These are phyloP conservation scores for Dothiorella sarmentorum DNA, from an alignment of 2,329 filamentous ascomycete species.

Conservation along the genomic window DNA sequence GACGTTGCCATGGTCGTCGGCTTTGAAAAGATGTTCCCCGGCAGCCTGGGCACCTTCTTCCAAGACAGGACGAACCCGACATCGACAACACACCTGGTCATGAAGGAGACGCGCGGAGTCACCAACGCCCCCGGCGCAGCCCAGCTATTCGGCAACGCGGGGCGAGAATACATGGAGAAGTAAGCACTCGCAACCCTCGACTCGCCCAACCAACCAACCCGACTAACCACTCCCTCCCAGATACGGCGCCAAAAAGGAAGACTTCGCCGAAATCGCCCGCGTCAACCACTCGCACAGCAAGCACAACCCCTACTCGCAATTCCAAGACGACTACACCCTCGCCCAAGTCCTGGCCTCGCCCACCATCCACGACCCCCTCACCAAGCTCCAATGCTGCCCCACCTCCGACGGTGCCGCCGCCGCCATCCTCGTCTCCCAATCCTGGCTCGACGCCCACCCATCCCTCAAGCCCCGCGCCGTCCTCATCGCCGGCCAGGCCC, in stretches of 20 bases:
- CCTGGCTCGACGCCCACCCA: constrained; percentile 80
- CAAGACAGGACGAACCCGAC: constrained; percentile 80
- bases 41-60: constrained; percentile 79
- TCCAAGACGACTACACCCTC: constrained; percentile 84
- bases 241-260: constrained; percentile 75
- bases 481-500: constrained; percentile 79
- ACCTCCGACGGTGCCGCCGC: constrained; percentile 91
- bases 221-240: constrained; percentile 39
- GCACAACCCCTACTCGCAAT: constrained; percentile 96
- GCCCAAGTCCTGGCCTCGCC: constrained; percentile 74
- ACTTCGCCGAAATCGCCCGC: constrained; percentile 92
- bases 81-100: constrained; percentile 69
- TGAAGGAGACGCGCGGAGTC: constrained; percentile 75
- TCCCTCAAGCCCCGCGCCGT: constrained; percentile 81
- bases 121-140: constrained; percentile 82
- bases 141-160: constrained; percentile 94
- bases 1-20: constrained; percentile 90
- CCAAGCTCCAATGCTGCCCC: constrained; percentile 97
- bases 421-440: constrained; percentile 82
- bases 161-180: constrained; percentile 92
- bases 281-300: constrained; percentile 90
- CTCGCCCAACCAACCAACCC: neutral
- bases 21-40: constrained; percentile 97
- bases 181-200: constrained; percentile 38
- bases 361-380: constrained; percentile 81